Base-by-base conservation (phyloP, 179 eudicot species). In the Silene vulgaris region DNA sequence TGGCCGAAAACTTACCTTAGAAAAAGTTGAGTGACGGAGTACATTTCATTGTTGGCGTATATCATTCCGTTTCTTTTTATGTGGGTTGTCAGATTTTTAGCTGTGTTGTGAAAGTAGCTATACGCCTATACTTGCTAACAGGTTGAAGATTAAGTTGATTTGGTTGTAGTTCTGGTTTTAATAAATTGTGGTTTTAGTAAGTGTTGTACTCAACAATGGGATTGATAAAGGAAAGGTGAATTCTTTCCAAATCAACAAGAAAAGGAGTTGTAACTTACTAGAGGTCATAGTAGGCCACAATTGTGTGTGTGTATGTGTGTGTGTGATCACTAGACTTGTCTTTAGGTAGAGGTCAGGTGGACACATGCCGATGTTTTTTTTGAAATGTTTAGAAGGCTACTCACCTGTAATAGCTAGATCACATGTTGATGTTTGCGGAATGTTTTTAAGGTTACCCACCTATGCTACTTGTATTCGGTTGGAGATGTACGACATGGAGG, bases 81-180 rank as follows among this genome's bases (percentile, higher is more conserved):
- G 68, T 28, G 56, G 54, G 20, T 68, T 75, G 75, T n/a, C 29
- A 9, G 66, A 16, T 35, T 65, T 74, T 74, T 45, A 52, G 13
- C 30, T 65, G 4, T 75, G 71, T 61, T 73, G 61, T 54, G 40
- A 14, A 63, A 63, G 68, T 26, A 54, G 23, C 29, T 63, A 13
- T 40, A 32, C 35, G 5, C 1, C 40, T 35, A 5, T 23, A 2
- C 11, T 43, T 43, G 23, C 13, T 8, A 75, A 8, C 17, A 6
- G n/a, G 19, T 68, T 17, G 14, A 45, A 17, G 14, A 26, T 75
- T 72, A 16, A 23, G 60, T 69, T 26, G 73, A 74, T 45, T 74
- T 62, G 67, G 69, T 23, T 16, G 26, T 68, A 17, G 52, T 40
- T 68, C 14, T 68, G 71, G 71, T 32, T 67, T 67, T 67, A 14